phyloP scores from a whole-genome alignment of 805 yeast genomes.

The Vanderwaltozyma tropicalis region DNA sequence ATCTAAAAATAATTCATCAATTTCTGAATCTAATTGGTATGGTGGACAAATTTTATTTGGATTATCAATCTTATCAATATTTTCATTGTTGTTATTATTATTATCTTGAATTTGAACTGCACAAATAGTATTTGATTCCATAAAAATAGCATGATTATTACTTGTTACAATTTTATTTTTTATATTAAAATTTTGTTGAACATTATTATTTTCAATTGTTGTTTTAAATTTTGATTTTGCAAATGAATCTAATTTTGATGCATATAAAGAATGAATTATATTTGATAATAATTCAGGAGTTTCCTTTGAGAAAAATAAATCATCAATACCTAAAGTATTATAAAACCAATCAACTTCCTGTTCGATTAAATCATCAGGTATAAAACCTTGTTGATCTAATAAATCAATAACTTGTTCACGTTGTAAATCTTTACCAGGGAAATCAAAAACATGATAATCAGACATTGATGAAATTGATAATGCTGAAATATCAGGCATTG shows the following conservation, averaged over 20 bases:
- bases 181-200: slow-evolving; percentile 37
- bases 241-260: slow-evolving; percentile 85
- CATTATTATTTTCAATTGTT: neutral
- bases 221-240: slow-evolving; percentile 41
- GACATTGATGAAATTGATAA: slow-evolving; percentile 35
- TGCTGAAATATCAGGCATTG: slow-evolving; percentile 36
- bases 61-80: neutral
- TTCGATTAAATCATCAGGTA: slow-evolving; percentile 80
- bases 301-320: slow-evolving; percentile 82
- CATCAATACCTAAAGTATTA: slow-evolving; percentile 78
- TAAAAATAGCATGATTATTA: slow-evolving; percentile 82
- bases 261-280: slow-evolving; percentile 79
- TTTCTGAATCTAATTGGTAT: slow-evolving; percentile 55
- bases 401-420: slow-evolving; percentile 71
- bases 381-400: slow-evolving; percentile 73
- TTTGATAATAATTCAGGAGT: slow-evolving; percentile 68
- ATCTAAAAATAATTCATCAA: slow-evolving; percentile 76
- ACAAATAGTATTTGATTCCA: slow-evolving; percentile 48
- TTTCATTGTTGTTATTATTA: neutral
- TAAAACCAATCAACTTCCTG: slow-evolving; percentile 86
- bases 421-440: slow-evolving; percentile 73
- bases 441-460: slow-evolving; percentile 69
- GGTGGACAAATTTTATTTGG: slow-evolving; percentile 11
- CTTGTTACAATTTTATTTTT: slow-evolving; percentile 64
- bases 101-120: neutral